phyloP scores from a whole-genome alignment of 179 eudicot species.

The Silene noctiflora region DNA sequence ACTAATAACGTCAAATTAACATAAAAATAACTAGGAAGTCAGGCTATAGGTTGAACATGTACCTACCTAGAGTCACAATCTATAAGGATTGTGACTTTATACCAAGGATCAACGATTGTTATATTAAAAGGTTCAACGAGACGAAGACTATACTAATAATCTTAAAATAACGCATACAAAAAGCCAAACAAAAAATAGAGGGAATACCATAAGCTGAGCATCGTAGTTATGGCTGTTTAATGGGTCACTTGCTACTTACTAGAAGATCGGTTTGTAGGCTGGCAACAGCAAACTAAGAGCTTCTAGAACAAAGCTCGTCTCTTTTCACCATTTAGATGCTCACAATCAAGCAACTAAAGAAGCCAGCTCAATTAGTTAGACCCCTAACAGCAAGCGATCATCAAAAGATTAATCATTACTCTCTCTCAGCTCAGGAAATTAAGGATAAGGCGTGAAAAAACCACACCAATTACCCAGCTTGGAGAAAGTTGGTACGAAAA shows the following conservation, averaged over 20 bases:
- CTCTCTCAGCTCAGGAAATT: neutral
- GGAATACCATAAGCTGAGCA: no score
- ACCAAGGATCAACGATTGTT: neutral
- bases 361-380: neutral
- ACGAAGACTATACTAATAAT: neutral
- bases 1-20: slow-evolving; percentile 12
- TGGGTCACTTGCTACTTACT: neutral
- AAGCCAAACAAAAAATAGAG: neutral
- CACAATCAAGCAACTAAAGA: neutral
- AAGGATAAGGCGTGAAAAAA: neutral
- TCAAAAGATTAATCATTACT: neutral
- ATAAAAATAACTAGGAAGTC: neutral
- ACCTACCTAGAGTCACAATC: neutral
- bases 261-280: no score
- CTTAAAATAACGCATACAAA: neutral
- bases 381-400: neutral
- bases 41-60: neutral
- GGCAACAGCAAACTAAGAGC: neutral
- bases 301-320: neutral
- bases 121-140: neutral
- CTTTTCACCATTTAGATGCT: neutral
- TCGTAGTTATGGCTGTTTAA: no score
- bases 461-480: neutral
- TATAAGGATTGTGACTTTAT: neutral
- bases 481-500: neutral